Evolutionary conservation across 805 yeast species (phyloP).

Genomic region (Monosporozyma solicola): DNA sequence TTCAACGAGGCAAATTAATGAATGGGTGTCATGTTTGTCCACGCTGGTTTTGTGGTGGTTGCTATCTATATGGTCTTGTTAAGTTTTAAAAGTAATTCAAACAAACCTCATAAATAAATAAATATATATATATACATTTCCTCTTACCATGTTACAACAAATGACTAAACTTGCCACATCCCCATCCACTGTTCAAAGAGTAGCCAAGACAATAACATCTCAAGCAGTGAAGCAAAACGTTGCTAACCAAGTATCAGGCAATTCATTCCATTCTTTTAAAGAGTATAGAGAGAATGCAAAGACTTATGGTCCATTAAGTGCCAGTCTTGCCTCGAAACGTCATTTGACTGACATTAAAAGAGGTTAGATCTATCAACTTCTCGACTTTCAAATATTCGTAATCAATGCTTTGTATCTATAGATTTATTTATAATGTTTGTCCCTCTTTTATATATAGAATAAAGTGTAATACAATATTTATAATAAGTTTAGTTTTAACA

Average conservation of each 20-base stretch:
- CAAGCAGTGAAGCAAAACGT: neutral
- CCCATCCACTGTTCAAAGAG: neutral
- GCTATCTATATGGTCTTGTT: no score
- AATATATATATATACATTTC: neutral
- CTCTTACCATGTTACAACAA: conserved; percentile 1
- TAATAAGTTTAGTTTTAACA: no score
- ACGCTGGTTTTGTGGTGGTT: no score
- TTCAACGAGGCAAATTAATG: no score
- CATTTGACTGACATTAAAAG: conserved; percentile 8
- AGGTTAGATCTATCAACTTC: neutral
- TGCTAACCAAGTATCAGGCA: conserved; percentile 18
- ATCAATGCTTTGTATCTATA: neutral
- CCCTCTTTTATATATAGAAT: no score
- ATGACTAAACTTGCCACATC: neutral
- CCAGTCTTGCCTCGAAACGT: conserved; percentile 17
- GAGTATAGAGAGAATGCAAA: conserved; percentile 33
- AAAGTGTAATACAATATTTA: no score
- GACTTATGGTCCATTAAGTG: conserved; percentile 33
- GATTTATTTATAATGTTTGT: no score
- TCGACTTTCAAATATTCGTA: neutral
- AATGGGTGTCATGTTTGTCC: no score
- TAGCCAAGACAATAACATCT: neutral
- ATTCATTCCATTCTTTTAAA: conserved; percentile 30
- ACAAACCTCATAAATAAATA: neutral
- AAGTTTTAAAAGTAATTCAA: no score